Evolutionary conservation across 1,139 yeast genomes (phyloP).

Genomic region (Scheffersomyces segobiensis): DNA sequence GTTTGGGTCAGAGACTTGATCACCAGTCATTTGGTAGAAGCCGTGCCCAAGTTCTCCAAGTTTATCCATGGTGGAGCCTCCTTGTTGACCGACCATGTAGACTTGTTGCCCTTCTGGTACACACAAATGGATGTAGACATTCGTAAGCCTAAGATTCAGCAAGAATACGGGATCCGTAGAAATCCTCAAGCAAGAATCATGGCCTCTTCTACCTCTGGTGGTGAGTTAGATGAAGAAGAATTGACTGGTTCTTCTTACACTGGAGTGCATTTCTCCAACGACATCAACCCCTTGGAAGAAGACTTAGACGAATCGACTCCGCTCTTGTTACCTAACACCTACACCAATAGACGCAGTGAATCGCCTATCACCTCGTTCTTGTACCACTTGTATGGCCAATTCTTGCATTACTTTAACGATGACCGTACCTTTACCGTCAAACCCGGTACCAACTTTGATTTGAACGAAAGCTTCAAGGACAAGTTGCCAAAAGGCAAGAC

Average conservation of each 20-base stretch:
- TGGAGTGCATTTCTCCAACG: slow-evolving; percentile 50
- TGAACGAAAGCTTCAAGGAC: slow-evolving; percentile 45
- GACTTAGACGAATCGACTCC: slow-evolving; percentile 48
- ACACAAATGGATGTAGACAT: slow-evolving; percentile 98
- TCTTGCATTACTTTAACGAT: slow-evolving; percentile 55
- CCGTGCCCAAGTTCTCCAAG: slow-evolving; percentile 96
- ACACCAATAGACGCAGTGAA: slow-evolving; percentile 25
- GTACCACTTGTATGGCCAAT: slow-evolving; percentile 34
- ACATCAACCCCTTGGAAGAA: slow-evolving; percentile 49
- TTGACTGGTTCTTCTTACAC: slow-evolving; percentile 36
- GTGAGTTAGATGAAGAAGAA: slow-evolving; percentile 50
- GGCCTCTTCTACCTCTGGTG: slow-evolving; percentile 45
- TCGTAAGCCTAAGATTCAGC: slow-evolving; percentile 77
- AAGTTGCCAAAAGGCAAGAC: slow-evolving; percentile 77
- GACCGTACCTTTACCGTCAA: slow-evolving; percentile 76
- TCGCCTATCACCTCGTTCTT: slow-evolving; percentile 35
- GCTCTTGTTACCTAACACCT: slow-evolving; percentile 39
- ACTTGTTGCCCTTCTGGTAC: slow-evolving; percentile 91
- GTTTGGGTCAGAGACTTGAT: slow-evolving; percentile 94
- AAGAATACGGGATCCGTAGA: slow-evolving; percentile 58
- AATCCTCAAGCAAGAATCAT: slow-evolving; percentile 23
- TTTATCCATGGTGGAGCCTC: slow-evolving; percentile 96
- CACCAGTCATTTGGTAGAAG: slow-evolving; percentile 90
- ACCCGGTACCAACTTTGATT: slow-evolving; percentile 76
- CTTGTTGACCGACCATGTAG: slow-evolving; percentile 76